phyloP scores from a whole-genome alignment of 2,329 filamentous ascomycete genomes.

The Colletotrichum destructivum region DNA sequence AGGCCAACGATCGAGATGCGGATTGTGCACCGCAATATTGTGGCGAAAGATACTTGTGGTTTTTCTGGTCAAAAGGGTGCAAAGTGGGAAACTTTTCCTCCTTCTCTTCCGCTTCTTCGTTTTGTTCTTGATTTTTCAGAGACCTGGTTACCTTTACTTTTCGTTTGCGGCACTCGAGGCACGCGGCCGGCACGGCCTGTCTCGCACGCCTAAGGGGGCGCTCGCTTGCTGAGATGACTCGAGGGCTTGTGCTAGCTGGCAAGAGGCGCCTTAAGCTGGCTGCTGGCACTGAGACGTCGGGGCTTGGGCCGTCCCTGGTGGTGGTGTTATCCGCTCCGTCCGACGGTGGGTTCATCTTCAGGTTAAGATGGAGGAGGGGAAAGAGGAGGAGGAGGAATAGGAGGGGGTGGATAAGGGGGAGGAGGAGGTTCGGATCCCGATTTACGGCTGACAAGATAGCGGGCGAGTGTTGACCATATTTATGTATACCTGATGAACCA shows the following conservation, averaged over 20 bases:
- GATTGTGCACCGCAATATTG: not conserved
- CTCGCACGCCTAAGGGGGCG: constrained; percentile 7
- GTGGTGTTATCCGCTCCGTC: not conserved
- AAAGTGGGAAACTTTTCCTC: not conserved
- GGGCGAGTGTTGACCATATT: not conserved
- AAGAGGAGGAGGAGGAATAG: no score
- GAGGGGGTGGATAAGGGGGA: no score
- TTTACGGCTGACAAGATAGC: not conserved
- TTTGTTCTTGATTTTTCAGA: no score
- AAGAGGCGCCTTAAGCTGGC: constrained; percentile 10
- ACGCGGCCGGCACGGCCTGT: constrained; percentile 29
- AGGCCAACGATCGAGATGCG: not conserved
- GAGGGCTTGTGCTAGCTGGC: constrained; percentile 7
- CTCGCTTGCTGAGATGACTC: not conserved
- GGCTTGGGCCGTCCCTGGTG: not conserved
- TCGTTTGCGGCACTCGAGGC: constrained; percentile 28
- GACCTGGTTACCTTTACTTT: constrained; percentile 34
- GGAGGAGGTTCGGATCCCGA: not conserved
- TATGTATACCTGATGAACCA: not conserved
- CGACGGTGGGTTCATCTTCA: not conserved
- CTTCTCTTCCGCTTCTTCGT: no score
- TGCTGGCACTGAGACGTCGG: not conserved
- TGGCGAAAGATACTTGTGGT: not conserved
- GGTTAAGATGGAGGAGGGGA: not conserved
- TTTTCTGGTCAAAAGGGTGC: not conserved